Evolutionary conservation across 345 rosid species (phyloP), one percentile per base, ranked within the genome.

Genomic region (Dimocarpus longan): DNA sequence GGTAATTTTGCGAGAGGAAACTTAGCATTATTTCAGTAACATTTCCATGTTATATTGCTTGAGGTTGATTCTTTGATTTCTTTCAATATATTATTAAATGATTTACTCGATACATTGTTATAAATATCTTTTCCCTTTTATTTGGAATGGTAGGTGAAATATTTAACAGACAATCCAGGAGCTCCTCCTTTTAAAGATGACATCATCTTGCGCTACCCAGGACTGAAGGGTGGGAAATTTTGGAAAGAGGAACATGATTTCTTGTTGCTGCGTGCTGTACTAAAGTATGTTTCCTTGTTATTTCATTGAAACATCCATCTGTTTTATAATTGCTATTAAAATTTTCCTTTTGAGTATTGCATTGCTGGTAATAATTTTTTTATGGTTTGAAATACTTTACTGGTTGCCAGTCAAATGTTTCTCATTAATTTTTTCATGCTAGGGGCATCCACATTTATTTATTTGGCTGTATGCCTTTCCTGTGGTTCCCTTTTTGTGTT

Each of bases 221-320:
- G 90, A 72, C 82, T 97, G 75, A 89, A 86, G 86, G 84, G 95
- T 84, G 98, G 98, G 78, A 92, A 88, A 82, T 84, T 85, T 80
- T 97, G 99, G 99, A 97, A 92, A 79, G 95, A 90, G 82, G 98
- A 91, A 75, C 98, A 97, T 80, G 99, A 97, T 87, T 77, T 77
- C 43, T 73, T 87, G 76, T 84, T 97, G 82, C 87, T 97, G 40
- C 85, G 86, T 75, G 99, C 99, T 40, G 96, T 97, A 39, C 82
- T 90, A 50, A 97, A 90, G 99, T 97, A 91, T 81, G 93, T 70
- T 74, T 79, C 70, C 68, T 72, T 28, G 6, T 19, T 54, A n/a
- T 37, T 74, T 66, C 64, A 67, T 26, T 79, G 18, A 28, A 75
- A 72, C 21, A 9, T 28, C 32, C 32, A 6, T 32, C 32, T 77